Conservation (phyloP, 805 yeast genomes). For the Candida argentea region DNA sequence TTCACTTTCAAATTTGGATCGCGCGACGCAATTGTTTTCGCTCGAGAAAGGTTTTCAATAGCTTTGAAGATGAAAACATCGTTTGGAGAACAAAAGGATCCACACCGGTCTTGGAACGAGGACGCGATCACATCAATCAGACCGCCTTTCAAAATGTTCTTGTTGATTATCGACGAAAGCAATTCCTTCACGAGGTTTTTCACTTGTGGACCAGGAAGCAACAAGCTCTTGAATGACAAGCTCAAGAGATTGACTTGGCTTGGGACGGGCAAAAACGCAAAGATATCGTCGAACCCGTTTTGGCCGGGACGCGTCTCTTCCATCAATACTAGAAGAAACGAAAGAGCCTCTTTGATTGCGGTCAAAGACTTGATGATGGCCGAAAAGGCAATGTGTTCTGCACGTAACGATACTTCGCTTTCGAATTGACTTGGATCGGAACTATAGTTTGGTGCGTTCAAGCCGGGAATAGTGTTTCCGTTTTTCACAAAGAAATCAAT, state of each 20-base stretch:
- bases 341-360: constrained; percentile 80
- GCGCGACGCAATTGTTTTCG: constrained; percentile 60
- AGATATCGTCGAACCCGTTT: constrained; percentile 48
- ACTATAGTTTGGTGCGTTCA: constrained; percentile 46
- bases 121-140: constrained; percentile 85
- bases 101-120: constrained; percentile 84
- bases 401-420: constrained; percentile 68
- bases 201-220: constrained; percentile 57
- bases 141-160: constrained; percentile 83
- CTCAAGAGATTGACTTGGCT: constrained; percentile 58
- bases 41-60: constrained; percentile 80
- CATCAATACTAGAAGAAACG: constrained; percentile 71
- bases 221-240: constrained; percentile 63
- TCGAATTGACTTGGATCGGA: constrained; percentile 39
- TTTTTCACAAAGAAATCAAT: constrained; percentile 62
- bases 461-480: constrained; percentile 51
- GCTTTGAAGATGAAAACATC: constrained; percentile 94
- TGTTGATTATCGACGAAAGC: constrained; percentile 79
- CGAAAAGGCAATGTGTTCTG: constrained; percentile 82
- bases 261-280: constrained; percentile 58
- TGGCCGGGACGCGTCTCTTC: constrained; percentile 50
- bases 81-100: constrained; percentile 86
- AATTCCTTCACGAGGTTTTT: constrained; percentile 72
- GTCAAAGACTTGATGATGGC: constrained; percentile 65
- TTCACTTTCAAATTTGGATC: constrained; percentile 61